Percentiles rank a stretch among this genome's conserved stretches.
These are phyloP conservation scores for Plasmodium reichenowi DNA, from an alignment of 169 alveolate genomes.

Conservation along the genomic window DNA sequence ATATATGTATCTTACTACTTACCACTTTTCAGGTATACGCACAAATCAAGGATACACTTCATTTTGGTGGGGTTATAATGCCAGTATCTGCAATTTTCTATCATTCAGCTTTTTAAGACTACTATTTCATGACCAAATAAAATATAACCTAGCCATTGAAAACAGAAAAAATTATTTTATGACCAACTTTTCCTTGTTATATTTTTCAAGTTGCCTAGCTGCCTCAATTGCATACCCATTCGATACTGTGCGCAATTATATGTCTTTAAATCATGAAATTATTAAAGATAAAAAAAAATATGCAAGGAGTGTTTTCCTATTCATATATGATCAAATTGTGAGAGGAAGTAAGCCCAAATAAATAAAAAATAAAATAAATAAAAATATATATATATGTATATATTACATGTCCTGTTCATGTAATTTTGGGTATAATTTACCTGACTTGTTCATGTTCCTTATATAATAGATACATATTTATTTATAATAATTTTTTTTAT, in stretches of 20 bases:
- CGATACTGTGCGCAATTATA: slow-evolving; percentile 37
- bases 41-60: slow-evolving; percentile 56
- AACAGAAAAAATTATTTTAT: slow-evolving; percentile 22
- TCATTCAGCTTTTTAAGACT: slow-evolving; percentile 61
- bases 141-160: slow-evolving; percentile 29
- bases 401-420: no score
- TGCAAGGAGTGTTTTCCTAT: slow-evolving; percentile 32
- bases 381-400: background rate
- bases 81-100: slow-evolving; percentile 50
- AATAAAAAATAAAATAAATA: background rate
- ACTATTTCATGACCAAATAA: slow-evolving; percentile 60
- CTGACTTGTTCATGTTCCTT: no score
- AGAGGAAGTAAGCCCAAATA: slow-evolving; percentile 42
- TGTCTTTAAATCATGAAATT: slow-evolving; percentile 54
- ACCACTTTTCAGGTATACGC: slow-evolving; percentile 15
- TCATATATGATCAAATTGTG: slow-evolving; percentile 37
- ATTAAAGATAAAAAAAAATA: slow-evolving; percentile 34
- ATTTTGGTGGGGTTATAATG: slow-evolving; percentile 76
- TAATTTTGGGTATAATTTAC: no score
- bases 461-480: no score
- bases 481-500: background rate
- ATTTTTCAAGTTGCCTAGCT: slow-evolving; percentile 61
- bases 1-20: background rate
- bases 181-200: slow-evolving; percentile 34
- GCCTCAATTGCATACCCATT: slow-evolving; percentile 47